Percentiles rank a stretch among this genome's conserved stretches.
Conservation (phyloP, 2,329 filamentous ascomycete species). For the Epichloe coenophiala region DNA sequence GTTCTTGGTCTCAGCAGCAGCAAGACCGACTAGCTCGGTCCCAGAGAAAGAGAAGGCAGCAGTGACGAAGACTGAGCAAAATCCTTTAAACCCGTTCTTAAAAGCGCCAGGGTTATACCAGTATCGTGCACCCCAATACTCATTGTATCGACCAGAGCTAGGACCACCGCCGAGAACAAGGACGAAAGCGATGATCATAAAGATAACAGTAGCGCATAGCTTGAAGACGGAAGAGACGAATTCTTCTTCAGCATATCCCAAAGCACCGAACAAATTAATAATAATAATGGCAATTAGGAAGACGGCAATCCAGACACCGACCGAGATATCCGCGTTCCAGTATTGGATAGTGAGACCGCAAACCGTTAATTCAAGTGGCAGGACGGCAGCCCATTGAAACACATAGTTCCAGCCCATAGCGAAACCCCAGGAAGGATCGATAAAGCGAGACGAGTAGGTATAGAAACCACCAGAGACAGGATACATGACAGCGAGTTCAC, state of each 20-base stretch:
- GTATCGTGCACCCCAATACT: conserved; percentile 36
- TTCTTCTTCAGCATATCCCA: conserved; percentile 38
- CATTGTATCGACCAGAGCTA: conserved; percentile 25
- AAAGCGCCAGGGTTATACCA: conserved; percentile 44
- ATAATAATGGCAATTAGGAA: conserved; percentile 32
- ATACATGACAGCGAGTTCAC: conserved; percentile 44
- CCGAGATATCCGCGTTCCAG: conserved; percentile 31
- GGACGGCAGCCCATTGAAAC: conserved; percentile 33
- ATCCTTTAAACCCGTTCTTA: conserved; percentile 60
- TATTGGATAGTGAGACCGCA: conserved; percentile 36
- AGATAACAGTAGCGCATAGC: conserved; percentile 38
- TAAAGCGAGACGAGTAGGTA: conserved; percentile 43
- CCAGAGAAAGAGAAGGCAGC: conserved; percentile 62
- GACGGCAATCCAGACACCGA: conserved; percentile 36
- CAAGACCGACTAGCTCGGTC: conserved; percentile 47
- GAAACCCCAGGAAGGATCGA: conserved; percentile 44
- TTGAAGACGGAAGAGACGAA: conserved; percentile 40
- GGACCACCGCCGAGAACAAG: conserved; percentile 48
- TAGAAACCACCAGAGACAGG: conserved; percentile 47
- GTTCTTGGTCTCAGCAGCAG: conserved; percentile 43
- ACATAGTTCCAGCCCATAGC: conserved; percentile 38
- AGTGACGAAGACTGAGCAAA: conserved; percentile 59
- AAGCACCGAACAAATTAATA: conserved; percentile 37
- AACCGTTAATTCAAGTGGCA: conserved; percentile 35
- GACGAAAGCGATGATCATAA: conserved; percentile 48